Evolutionary conservation across 2,329 filamentous ascomycete genomes (phyloP).

Genomic region (Neofusicoccum umdonicola): DNA sequence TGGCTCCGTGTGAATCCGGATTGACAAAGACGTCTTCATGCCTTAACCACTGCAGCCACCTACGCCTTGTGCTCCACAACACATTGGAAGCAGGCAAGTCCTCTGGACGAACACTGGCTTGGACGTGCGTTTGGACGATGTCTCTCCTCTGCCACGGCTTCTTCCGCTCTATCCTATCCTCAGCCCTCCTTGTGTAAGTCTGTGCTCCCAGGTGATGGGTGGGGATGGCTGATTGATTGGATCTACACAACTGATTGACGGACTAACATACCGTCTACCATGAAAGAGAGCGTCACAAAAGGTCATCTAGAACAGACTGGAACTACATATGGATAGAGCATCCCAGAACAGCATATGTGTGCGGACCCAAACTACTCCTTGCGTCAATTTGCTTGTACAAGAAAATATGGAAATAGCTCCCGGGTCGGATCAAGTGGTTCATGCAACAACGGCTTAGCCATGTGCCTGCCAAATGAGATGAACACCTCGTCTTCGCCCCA

Average conservation of each 20-base stretch:
- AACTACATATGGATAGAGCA: no score
- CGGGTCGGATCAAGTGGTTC: background rate
- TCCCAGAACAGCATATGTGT: no score
- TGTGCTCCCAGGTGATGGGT: no score
- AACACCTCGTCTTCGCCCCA: background rate
- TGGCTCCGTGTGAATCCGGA: background rate
- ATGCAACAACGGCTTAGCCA: background rate
- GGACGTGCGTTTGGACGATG: background rate
- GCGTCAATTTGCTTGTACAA: background rate
- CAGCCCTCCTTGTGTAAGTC: no score
- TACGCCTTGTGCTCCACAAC: background rate
- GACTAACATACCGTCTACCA: no score
- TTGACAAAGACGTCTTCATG: slow-evolving; percentile 1
- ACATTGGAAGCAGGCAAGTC: background rate
- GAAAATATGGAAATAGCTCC: background rate
- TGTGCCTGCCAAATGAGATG: background rate
- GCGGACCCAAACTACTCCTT: background rate
- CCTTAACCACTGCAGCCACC: background rate
- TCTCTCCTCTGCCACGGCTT: background rate
- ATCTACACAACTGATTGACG: no score
- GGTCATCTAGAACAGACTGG: no score
- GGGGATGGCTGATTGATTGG: no score
- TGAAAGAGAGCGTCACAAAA: no score
- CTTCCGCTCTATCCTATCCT: no score
- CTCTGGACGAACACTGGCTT: background rate